Evolutionary conservation across 164 flowering plant genomes (phyloP).

Genomic region (Magnolia sinica): DNA sequence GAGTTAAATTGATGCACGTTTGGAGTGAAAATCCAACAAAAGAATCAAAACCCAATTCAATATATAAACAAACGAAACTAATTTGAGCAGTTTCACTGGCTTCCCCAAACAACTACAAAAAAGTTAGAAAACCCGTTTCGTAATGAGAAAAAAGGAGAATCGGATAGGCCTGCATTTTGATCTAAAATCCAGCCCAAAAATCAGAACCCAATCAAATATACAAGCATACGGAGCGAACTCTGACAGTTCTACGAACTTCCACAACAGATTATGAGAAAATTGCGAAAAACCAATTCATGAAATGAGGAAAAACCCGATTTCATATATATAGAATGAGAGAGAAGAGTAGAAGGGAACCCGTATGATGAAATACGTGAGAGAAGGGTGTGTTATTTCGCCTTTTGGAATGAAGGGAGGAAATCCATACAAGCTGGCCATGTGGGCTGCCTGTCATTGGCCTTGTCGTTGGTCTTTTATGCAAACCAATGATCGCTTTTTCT

Average conservation of each 20-base stretch:
- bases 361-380: background rate
- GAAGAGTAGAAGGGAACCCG: background rate
- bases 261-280: background rate
- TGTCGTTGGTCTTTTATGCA: constrained; percentile 1
- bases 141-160: background rate
- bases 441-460: constrained; percentile 9
- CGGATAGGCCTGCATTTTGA: background rate
- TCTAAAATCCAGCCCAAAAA: background rate
- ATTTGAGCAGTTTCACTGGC: background rate
- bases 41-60: background rate
- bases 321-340: background rate
- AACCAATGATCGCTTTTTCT: background rate
- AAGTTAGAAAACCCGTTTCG: no score
- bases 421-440: constrained; percentile 18
- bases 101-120: background rate
- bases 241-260: no score
- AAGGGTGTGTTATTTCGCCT: no score
- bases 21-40: background rate
- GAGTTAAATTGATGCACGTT: no score
- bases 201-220: background rate
- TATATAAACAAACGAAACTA: no score
- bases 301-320: background rate
- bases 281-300: background rate
- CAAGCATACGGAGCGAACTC: background rate
- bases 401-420: background rate